phyloP scores from a whole-genome alignment of 805 yeast genomes.

The Kurtzmaniella cleridarum region DNA sequence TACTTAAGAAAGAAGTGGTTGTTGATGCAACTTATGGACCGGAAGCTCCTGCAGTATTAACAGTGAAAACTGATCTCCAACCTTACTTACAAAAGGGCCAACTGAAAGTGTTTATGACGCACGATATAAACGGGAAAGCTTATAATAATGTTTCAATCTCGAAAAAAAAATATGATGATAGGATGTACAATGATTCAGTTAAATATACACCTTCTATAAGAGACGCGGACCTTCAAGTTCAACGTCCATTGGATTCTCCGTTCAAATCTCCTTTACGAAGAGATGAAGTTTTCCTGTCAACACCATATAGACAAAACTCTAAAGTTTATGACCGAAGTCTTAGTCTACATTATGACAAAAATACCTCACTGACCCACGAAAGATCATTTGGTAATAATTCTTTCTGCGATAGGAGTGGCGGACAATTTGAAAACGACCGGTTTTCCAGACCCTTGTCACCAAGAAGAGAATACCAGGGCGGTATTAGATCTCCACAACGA shows the following conservation, averaged over 20 bases:
- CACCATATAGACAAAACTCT: no score
- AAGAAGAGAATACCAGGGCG: not conserved
- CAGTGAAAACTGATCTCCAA: conserved; percentile 14
- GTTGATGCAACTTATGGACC: conserved; percentile 51
- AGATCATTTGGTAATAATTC: no score
- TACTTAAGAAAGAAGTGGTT: conserved; percentile 51
- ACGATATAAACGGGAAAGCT: conserved; percentile 39
- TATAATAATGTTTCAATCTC: conserved; percentile 11
- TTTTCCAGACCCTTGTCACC: no score
- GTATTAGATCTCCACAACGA: conserved; percentile 2
- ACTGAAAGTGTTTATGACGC: conserved; percentile 46
- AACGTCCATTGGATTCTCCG: conserved; percentile 8
- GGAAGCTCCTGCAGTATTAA: conserved; percentile 19
- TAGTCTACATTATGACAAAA: no score
- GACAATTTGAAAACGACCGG: no score
- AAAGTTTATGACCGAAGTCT: no score
- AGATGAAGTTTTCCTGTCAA: not conserved
- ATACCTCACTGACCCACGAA: no score
- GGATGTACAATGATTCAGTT: not conserved
- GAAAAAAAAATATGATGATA: conserved; percentile 1
- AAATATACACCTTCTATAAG: not conserved
- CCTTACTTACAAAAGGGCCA: conserved; percentile 19
- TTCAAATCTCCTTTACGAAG: conserved; percentile 7
- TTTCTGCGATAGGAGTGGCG: no score
- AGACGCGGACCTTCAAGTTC: not conserved